Base-by-base conservation (phyloP, 371 early-diverging fungal species). In the Mortierella sp. region DNA sequence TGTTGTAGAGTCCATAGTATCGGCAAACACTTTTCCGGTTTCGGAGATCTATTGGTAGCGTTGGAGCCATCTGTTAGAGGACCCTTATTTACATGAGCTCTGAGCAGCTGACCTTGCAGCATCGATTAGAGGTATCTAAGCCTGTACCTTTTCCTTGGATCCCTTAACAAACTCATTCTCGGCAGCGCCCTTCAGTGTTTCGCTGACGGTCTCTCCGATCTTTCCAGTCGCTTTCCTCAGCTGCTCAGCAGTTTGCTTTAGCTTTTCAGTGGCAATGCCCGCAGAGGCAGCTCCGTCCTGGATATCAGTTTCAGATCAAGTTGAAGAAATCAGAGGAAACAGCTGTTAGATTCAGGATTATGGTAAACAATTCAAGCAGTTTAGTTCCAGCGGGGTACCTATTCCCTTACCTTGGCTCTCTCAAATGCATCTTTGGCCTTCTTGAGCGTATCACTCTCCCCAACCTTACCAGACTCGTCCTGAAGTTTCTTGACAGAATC, bases 401-500 rank as follows among this genome's bases (percentile, higher is more conserved):
- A 43, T 49, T 45, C 66, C 61, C 57, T 68, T 87, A 90, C 90
- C 85, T 88, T 91, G 26, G 91, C 90, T 70, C 89, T 92, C 59
- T 87, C 87, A 79, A 92, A 92, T 60, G 96, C 93, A 77, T 96
- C 94, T 84, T 92, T 94, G 30, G 98, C 97, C 73, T 90, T 90
- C 79, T 92, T 93, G 79, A 98, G 87, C 22, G 97, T 88, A 64
- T 97, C 97, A 35, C 94, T 95, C 60, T 97, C 97, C 4, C 91
- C 87, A 3, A 97, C 84, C 84, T 95, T 90, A 64, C 88, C 89
- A 45, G 94, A 87, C 81, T 93, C 94, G 57, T 95, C 97, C 72
- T 93, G 93, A 37, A 98, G 86, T 66, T 92, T 94, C 89, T 97
- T 96, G 62, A 96, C 92, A 83, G 94, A 93, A 47, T 94, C 78